Base-by-base conservation (phyloP, 1,284 basidiomycete genomes). In the Ceratobasidium sp. region DNA sequence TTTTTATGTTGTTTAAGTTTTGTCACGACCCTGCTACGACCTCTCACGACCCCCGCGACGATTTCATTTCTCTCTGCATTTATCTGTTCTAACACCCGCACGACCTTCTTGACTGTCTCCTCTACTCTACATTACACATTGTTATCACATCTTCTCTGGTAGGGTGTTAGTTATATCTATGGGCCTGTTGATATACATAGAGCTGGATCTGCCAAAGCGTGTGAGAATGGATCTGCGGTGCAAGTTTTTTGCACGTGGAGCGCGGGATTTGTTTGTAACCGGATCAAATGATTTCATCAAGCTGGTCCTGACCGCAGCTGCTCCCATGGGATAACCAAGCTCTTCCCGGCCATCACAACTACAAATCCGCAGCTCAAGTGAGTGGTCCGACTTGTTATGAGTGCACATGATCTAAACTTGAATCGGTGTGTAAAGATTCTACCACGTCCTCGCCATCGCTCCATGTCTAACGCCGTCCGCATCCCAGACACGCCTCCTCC, bases 31-130 rank as follows among this genome's bases (percentile, higher is more conserved):
- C 39, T 49, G 27, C 29, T 11, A 76, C 76, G 77, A 78, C 76
- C 76, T 72, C 14, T 78, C 54, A 81, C 79, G 81, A 81, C 78
- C 69, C 75, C 43, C 76, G 61, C 43, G 61, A 65, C 63, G 63
- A 65, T 39, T 41, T 65, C 54, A 7, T 14, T 49, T 41, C 29
- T 34, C 9, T 14, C 13, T 65, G 46, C 63, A 65, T 63, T 22
- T 63, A 29, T 58, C 37, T 53, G 63, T 65, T 19, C 16, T 65
- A 48, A 16, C 59, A 62, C 54, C 54, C 34, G 48, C 63, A 65
- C 63, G 63, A 51, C 48, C 48, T 39, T 65, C 34, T 65, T 48
- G 58, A 34, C 53, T 62, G n/a, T n/a, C n/a, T n/a, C n/a, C n/a
- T n/a, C n/a, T n/a, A n/a, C 29, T 27, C 16, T 56, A 65, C 63